Evolutionary conservation across 2,329 filamentous ascomycete genomes (phyloP).

Genomic region (Kalmusia sp.): DNA sequence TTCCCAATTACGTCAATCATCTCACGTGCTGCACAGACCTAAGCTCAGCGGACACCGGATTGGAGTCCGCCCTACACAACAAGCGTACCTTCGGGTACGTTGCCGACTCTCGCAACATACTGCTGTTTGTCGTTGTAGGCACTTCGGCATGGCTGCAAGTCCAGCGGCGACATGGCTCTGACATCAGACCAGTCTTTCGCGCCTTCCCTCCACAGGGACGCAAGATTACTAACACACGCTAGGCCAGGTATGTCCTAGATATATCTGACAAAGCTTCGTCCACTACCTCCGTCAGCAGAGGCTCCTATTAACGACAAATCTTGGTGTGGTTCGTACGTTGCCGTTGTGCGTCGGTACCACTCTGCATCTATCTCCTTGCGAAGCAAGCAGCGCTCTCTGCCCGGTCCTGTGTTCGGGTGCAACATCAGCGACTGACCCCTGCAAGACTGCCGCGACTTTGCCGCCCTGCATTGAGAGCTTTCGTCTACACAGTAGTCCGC

Average conservation of each 20-base stretch:
- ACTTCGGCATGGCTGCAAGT: neutral
- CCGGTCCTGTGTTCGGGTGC: neutral
- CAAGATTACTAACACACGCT: neutral
- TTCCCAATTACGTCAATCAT: no score
- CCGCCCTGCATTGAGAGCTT: neutral
- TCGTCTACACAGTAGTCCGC: neutral
- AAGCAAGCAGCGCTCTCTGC: neutral
- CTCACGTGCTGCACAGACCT: no score
- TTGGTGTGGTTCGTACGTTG: neutral
- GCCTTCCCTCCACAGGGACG: neutral
- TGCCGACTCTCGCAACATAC: neutral
- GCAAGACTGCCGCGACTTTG: neutral
- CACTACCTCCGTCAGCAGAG: neutral
- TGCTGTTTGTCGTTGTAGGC: neutral
- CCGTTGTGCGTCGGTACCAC: neutral
- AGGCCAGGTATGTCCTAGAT: neutral
- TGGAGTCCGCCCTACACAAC: no score
- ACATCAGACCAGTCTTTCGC: constrained; percentile 1
- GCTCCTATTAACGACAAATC: constrained; percentile 1
- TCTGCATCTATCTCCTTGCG: neutral
- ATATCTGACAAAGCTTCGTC: constrained; percentile 2
- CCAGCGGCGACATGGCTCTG: neutral
- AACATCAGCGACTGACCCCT: neutral
- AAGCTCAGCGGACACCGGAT: no score
- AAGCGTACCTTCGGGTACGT: no score